A percentile compares a stretch with the other conserved stretches of the same genome.
Conservation (phyloP, 148 eudicot genomes). For the Agrostemma githago region DNA sequence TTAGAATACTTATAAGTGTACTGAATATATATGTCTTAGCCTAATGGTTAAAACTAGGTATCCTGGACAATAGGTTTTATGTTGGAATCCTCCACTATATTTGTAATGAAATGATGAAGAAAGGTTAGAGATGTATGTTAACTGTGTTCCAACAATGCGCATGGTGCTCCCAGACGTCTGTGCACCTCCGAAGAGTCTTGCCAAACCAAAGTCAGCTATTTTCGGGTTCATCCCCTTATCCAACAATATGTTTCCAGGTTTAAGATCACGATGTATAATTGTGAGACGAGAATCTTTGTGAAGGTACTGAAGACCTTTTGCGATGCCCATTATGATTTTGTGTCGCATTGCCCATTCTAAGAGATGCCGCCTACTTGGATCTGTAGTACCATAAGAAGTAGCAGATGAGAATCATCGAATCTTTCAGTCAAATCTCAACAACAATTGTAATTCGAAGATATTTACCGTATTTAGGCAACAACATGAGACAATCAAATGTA, state of each 20-base stretch:
- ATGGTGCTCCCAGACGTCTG: slow-evolving; percentile 54
- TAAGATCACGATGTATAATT: slow-evolving; percentile 5
- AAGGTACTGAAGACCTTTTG: slow-evolving; percentile 21
- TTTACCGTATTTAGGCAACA: too few relatives aligned
- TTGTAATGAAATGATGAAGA: too few relatives aligned
- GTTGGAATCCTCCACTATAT: too few relatives aligned
- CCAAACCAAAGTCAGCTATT: slow-evolving; percentile 74
- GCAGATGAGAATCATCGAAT: too few relatives aligned
- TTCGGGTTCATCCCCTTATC: slow-evolving; percentile 28
- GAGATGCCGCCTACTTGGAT: background rate
- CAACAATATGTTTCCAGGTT: slow-evolving; percentile 22
- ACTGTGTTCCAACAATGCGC: slow-evolving; percentile 20
- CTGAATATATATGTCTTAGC: too few relatives aligned
- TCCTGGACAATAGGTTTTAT: too few relatives aligned
- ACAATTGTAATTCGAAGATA: too few relatives aligned
- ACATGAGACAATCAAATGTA: background rate
- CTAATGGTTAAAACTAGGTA: too few relatives aligned
- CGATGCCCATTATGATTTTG: slow-evolving; percentile 22
- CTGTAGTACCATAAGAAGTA: background rate
- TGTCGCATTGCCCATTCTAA: slow-evolving; percentile 9
- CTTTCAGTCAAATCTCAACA: too few relatives aligned
- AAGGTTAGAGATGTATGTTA: too few relatives aligned
- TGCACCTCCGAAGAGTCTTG: slow-evolving; percentile 27
- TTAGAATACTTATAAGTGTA: too few relatives aligned
- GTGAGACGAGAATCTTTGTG: slow-evolving; percentile 18